Conservation (phyloP, 2,329 filamentous ascomycete species). For the Colletotrichum eleusines region DNA sequence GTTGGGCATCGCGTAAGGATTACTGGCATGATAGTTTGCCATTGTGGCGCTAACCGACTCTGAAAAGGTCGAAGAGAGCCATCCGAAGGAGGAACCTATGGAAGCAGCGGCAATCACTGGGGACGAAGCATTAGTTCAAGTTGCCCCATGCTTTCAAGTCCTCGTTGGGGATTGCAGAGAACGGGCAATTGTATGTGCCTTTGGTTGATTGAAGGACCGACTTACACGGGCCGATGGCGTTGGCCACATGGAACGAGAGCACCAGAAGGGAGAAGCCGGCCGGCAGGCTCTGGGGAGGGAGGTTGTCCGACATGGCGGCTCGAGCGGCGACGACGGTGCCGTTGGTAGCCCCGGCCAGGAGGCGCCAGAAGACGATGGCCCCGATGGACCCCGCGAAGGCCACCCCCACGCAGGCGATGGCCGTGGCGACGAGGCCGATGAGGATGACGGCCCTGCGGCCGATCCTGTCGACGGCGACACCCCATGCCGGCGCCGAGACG, state of each 20-base stretch:
- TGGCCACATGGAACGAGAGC: slow-evolving; percentile 12
- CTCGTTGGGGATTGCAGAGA: background rate
- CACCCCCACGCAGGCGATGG: background rate
- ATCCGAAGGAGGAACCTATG: background rate
- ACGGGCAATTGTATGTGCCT: background rate
- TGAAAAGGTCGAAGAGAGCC: no score
- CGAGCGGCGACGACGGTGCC: slow-evolving; percentile 18
- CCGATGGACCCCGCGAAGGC: slow-evolving; percentile 2
- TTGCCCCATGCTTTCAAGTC: background rate
- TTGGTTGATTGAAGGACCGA: background rate
- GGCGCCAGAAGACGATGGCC: background rate
- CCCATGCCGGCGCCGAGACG: slow-evolving; percentile 7
- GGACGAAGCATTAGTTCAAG: background rate
- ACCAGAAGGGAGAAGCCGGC: slow-evolving; percentile 13
- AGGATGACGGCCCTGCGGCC: slow-evolving; percentile 9
- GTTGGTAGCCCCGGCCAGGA: slow-evolving; percentile 8
- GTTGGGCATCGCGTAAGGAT: background rate
- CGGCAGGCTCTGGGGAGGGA: background rate
- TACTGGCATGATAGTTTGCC: background rate
- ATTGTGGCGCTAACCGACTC: background rate
- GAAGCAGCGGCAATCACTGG: background rate
- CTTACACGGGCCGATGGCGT: slow-evolving; percentile 8
- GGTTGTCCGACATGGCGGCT: slow-evolving; percentile 10
- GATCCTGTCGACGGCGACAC: background rate
- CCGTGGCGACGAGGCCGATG: background rate